Percentiles rank a stretch among this genome's conserved stretches.
phyloP scores from a whole-genome alignment of 2,329 filamentous ascomycete species.

The Lachnum nothofagi region DNA sequence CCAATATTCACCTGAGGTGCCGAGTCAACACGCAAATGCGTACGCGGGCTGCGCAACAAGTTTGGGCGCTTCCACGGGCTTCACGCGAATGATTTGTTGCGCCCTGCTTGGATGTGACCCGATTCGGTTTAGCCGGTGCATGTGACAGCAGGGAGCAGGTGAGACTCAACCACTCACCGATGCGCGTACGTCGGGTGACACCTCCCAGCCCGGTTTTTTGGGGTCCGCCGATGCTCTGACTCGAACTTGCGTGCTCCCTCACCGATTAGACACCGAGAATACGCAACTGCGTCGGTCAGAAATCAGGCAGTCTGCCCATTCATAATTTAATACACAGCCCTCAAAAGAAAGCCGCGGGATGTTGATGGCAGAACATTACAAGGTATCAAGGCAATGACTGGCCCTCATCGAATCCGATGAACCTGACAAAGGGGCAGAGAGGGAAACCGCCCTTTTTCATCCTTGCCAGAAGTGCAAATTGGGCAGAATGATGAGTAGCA shows the following conservation, averaged over 20 bases:
- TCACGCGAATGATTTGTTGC: not conserved
- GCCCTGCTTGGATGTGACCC: not conserved
- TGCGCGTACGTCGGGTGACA: not conserved
- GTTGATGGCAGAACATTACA: not conserved
- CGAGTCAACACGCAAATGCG: not conserved
- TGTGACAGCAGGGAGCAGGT: not conserved
- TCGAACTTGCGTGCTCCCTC: not conserved
- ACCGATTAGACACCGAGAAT: not conserved
- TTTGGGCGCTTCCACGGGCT: not conserved
- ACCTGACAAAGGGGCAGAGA: not conserved
- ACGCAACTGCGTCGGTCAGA: not conserved
- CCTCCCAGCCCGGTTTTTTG: not conserved
- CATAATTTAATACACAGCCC: conserved; percentile 1
- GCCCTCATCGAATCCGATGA: not conserved
- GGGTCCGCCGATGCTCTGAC: not conserved
- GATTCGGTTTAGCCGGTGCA: not conserved
- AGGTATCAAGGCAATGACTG: not conserved
- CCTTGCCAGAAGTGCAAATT: not conserved
- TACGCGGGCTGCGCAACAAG: not conserved
- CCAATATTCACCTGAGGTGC: not conserved
- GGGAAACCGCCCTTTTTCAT: not conserved
- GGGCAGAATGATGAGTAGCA: not conserved
- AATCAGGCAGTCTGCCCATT: not conserved
- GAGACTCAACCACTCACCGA: not conserved
- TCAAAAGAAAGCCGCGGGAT: not conserved